These are phyloP conservation scores for Aspergillus tanneri DNA, from an alignment of 2,329 filamentous ascomycete genomes.

Conservation along the genomic window DNA sequence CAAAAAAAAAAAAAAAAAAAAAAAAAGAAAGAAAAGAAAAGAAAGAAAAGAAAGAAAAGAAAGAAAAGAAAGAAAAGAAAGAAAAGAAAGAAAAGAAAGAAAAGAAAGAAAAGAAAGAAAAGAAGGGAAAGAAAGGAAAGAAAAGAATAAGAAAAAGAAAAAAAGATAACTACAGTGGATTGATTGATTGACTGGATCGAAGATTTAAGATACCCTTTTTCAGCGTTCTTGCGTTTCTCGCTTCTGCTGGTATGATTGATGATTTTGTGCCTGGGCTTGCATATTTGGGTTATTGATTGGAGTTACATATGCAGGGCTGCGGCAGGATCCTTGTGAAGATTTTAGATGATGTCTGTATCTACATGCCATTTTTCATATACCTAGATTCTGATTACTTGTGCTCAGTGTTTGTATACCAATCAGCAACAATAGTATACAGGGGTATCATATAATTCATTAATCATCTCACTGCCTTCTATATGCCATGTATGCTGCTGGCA, in stretches of 20 bases:
- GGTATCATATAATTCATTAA: constrained; percentile 21
- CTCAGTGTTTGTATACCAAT: background rate
- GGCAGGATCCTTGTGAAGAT: background rate
- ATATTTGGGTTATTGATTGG: background rate
- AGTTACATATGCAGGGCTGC: background rate
- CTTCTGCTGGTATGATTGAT: constrained; percentile 24
- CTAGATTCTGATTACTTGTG: background rate
- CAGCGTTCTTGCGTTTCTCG: background rate
- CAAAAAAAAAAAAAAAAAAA: too few species aligned
- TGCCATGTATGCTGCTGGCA: background rate
- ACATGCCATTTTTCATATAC: background rate
- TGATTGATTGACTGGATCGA: constrained; percentile 28
- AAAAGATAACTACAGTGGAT: constrained; percentile 7
- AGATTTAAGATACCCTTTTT: constrained; percentile 23
- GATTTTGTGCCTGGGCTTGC: constrained; percentile 16
- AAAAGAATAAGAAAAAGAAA: background rate
- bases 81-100: constrained; percentile 7
- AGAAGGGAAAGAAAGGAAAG: constrained; percentile 6
- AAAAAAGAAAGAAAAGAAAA: constrained; percentile 4
- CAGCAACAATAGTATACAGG: background rate
- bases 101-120: constrained; percentile 9
- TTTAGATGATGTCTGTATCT: background rate
- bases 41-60: constrained; percentile 7
- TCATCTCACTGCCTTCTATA: constrained; percentile 9
- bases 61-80: constrained; percentile 5